Conservation (phyloP, 805 yeast species). For the Zygoascus tannicola region DNA sequence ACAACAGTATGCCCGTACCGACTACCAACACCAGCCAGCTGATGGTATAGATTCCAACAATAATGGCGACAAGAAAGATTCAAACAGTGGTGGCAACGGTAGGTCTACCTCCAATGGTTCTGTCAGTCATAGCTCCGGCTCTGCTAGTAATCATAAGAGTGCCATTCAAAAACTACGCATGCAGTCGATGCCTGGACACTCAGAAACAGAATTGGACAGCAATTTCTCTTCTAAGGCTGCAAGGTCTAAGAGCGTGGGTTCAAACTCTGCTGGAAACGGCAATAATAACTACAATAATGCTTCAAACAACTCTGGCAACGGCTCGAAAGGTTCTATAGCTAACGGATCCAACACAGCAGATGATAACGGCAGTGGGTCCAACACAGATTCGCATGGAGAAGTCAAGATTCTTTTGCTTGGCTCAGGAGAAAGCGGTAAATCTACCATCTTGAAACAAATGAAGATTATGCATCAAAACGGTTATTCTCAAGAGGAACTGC, state of each 20-base stretch:
- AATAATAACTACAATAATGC: too few relatives aligned
- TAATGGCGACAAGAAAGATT: not conserved
- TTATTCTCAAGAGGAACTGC: conserved; percentile 58
- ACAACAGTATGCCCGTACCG: not conserved
- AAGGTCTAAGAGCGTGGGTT: not conserved
- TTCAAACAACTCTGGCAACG: not conserved
- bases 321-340: not conserved
- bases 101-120: not conserved
- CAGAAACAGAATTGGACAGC: not conserved
- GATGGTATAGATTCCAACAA: not conserved
- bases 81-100: not conserved
- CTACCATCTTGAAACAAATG: conserved; percentile 75
- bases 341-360: not conserved
- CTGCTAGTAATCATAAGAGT: not conserved
- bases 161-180: not conserved
- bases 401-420: conserved; percentile 65
- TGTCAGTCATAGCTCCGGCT: not conserved
- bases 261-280: not conserved
- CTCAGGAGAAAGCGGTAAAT: conserved; percentile 81
- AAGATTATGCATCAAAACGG: conserved; percentile 69
- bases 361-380: not conserved
- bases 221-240: not conserved
- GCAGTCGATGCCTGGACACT: not conserved
- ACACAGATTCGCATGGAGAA: conserved; percentile 24
- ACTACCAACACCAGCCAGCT: too few relatives aligned